These are phyloP conservation scores for Plantago coronopus DNA, from an alignment of 305 asterid species.

Conservation along the genomic window DNA sequence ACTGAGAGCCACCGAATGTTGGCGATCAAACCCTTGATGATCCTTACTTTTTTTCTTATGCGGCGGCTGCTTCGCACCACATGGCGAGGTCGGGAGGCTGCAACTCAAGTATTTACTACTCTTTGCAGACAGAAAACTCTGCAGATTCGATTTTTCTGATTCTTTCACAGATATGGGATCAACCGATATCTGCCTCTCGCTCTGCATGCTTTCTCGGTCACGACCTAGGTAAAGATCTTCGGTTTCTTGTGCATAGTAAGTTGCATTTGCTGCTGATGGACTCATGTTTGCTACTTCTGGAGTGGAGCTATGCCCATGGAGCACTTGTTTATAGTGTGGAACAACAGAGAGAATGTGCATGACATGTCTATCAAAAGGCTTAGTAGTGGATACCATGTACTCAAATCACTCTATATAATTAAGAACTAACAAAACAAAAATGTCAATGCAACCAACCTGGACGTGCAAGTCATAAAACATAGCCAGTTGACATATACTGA, in stretches of 20 bases:
- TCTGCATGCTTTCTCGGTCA: conserved; percentile 27
- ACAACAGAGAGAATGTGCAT: conserved; percentile 24
- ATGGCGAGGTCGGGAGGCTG: conserved; percentile 60
- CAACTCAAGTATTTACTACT: conserved; percentile 34
- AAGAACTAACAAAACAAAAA: not conserved
- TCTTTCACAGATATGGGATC: conserved; percentile 60
- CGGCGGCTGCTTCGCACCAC: conserved; percentile 35
- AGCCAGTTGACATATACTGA: not conserved
- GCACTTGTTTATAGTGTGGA: conserved; percentile 13
- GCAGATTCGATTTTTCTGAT: not conserved
- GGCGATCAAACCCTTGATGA: conserved; percentile 34
- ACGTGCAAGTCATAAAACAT: conserved; percentile 6
- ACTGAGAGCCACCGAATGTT: conserved; percentile 58
- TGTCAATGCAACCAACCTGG: not conserved
- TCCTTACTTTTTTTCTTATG: conserved; percentile 31
- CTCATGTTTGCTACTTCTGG: conserved; percentile 2
- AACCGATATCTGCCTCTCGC: conserved; percentile 66
- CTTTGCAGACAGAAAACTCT: conserved; percentile 22
- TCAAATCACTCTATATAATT: not conserved
- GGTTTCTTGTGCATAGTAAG: conserved; percentile 17
- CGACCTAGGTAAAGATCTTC: conserved; percentile 9
- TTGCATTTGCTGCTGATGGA: conserved; percentile 5
- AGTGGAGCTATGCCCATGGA: not conserved
- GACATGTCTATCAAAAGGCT: conserved; percentile 15
- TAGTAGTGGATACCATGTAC: conserved; percentile 29